Base-by-base conservation (phyloP, 1,139 yeast species). In the Saccharomycopsis phalli region DNA sequence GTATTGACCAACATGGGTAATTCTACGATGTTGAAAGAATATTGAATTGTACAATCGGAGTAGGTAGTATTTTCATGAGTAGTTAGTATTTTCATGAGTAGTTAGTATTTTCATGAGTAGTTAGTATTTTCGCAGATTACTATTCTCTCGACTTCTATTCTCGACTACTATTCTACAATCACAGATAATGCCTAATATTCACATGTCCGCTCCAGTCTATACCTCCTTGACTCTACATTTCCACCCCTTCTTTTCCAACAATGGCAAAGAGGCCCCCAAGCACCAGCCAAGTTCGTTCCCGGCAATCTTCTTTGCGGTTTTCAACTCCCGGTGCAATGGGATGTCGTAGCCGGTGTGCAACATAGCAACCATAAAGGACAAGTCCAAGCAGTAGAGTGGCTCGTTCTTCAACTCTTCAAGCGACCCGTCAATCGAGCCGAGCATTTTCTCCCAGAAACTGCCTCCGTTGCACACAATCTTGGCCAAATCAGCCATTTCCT, bases 231-330 rank as follows among this genome's bases (percentile, higher is more conserved):
- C 29, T 14, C n/a, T 26, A 64, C 95, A 87, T 42, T 65, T 70
- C 95, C 95, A 86, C 42, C 76, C 77, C 30, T 61, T 59, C 48
- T 69, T 66, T 49, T 83, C 91, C 51, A 91, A 68, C 51, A 91
- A 66, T 3, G 97, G 97, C 54, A 91, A 69, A 1, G 96, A 84
- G 2, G 98, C 98, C 51, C 99, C 99, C 48, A 91, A 69, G 65
- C 98, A 91, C 99, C 99, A 91, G 27, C 97, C 98, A 40, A 91
- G 69, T 62, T 91, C 98, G 54, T 84, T 87, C 54, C 78, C 76
- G 46, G 77, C 81, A 51, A 91, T 86, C 56, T 76, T 86, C 65
- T 84, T 76, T 6, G 97, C 97, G 5, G 96, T 91, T 59, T 74
- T 81, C 53, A 91, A 75, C 60, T 88, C 97, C 59, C 98, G 78